These are phyloP conservation scores for Pseudogymnoascus sp. DNA, from an alignment of 2,329 filamentous ascomycete genomes.

Conservation along the genomic window DNA sequence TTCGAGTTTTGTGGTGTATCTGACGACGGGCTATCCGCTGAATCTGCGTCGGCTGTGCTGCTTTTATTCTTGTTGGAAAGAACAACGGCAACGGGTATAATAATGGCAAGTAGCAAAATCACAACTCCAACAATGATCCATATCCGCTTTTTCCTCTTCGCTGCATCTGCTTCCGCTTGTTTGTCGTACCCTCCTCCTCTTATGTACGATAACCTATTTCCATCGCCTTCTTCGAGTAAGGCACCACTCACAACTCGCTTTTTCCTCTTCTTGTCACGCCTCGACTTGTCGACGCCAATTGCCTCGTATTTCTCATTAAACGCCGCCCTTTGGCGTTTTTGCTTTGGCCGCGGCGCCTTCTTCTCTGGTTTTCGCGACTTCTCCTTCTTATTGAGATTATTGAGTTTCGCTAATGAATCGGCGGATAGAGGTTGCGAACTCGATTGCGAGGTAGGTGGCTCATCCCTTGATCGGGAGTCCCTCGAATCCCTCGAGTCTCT, in stretches of 20 bases:
- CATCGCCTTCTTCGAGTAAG: constrained; percentile 59
- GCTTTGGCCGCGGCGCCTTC: constrained; percentile 12
- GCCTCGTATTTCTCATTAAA: constrained; percentile 20
- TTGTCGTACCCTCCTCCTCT: constrained; percentile 38
- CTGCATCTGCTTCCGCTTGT: constrained; percentile 40
- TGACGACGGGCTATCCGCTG: constrained; percentile 16
- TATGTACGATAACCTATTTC: constrained; percentile 44
- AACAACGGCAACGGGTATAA: constrained; percentile 60
- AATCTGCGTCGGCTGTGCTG: constrained; percentile 9
- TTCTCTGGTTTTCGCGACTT: constrained; percentile 14
- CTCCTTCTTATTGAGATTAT: constrained; percentile 22
- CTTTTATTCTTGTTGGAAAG: constrained; percentile 53
- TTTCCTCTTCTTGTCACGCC: constrained; percentile 36
- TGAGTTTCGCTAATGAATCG: constrained; percentile 26
- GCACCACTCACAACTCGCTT: constrained; percentile 63
- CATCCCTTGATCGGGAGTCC: not conserved
- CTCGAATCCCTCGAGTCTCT: not conserved
- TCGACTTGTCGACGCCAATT: constrained; percentile 21
- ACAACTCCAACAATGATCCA: constrained; percentile 50
- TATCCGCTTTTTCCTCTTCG: constrained; percentile 49
- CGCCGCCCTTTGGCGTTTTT: constrained; percentile 19
- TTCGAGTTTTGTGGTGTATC: constrained; percentile 33
- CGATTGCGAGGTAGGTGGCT: constrained; percentile 19
- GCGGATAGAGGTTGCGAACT: constrained; percentile 26
- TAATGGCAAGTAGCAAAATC: constrained; percentile 53